These are phyloP conservation scores for Hyaloscypha finlandica DNA, from an alignment of 495 filamentous ascomycete species.

Conservation along the genomic window DNA sequence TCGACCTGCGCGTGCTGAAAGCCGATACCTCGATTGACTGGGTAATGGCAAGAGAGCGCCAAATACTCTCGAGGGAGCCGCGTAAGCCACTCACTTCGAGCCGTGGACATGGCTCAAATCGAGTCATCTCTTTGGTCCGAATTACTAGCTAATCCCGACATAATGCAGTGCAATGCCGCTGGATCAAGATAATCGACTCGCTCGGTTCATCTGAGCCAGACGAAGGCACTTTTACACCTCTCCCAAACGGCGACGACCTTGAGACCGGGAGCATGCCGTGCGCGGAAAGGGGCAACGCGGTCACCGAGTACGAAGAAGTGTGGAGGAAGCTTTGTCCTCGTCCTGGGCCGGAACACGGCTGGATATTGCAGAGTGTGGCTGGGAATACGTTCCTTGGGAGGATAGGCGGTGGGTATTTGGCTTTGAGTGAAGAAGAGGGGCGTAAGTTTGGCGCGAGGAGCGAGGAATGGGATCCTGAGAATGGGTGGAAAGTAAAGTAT, in stretches of 20 bases:
- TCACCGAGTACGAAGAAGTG: conserved; percentile 18
- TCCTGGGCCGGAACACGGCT: conserved; percentile 2
- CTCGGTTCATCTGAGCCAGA: conserved; percentile 11
- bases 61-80: conserved; percentile 14
- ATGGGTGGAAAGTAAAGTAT: conserved; percentile 6
- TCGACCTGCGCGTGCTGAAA: conserved; percentile 19
- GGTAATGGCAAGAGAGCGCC: conserved; percentile 14
- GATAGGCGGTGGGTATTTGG: conserved; percentile 21
- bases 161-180: conserved; percentile 20
- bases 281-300: background rate
- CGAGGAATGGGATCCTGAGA: conserved; percentile 12
- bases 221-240: conserved; percentile 13
- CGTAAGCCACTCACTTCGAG: conserved; percentile 2
- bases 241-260: conserved; percentile 20
- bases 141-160: background rate
- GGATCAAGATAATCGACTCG: conserved; percentile 21
- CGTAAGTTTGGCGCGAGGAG: conserved; percentile 19
- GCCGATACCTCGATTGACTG: conserved; percentile 16
- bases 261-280: conserved; percentile 21
- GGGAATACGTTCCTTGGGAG: conserved; percentile 17
- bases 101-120: background rate
- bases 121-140: background rate
- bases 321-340: conserved; percentile 6
- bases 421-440: conserved; percentile 8
- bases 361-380: conserved; percentile 17